A percentile compares a stretch with the other conserved stretches of the same genome.
phyloP scores from a whole-genome alignment of 2,329 filamentous ascomycete species.

The Phyllosticta paracitricarpa region DNA sequence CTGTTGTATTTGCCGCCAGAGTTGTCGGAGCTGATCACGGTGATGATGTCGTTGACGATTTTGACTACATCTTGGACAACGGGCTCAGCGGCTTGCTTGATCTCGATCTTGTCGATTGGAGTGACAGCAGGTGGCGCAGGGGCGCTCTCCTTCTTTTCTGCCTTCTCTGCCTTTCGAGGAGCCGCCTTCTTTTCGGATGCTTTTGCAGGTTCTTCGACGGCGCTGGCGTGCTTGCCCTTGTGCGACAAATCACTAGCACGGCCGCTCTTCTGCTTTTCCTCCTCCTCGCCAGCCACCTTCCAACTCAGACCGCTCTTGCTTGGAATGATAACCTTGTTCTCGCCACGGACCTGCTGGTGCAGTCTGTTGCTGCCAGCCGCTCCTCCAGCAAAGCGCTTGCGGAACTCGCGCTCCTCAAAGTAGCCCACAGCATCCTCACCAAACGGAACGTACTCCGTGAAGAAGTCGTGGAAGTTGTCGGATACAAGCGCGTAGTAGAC shows the following conservation, averaged over 20 bases:
- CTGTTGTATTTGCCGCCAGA: slow-evolving; percentile 66
- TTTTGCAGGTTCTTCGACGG: slow-evolving; percentile 36
- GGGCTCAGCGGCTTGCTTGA: slow-evolving; percentile 69
- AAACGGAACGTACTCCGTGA: slow-evolving; percentile 91
- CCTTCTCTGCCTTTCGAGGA: slow-evolving; percentile 13
- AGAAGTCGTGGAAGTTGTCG: slow-evolving; percentile 98
- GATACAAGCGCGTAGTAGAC: slow-evolving; percentile 88
- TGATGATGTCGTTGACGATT: slow-evolving; percentile 93
- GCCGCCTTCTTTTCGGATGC: slow-evolving; percentile 19
- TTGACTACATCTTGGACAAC: slow-evolving; percentile 88
- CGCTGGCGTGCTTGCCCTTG: slow-evolving; percentile 52
- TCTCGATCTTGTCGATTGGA: slow-evolving; percentile 67
- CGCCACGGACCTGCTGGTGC: slow-evolving; percentile 41
- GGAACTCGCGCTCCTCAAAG: slow-evolving; percentile 90
- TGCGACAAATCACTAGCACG: slow-evolving; percentile 24
- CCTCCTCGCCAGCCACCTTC: slow-evolving; percentile 55
- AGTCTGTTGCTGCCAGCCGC: slow-evolving; percentile 32
- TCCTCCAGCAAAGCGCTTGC: slow-evolving; percentile 59
- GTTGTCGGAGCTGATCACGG: slow-evolving; percentile 80
- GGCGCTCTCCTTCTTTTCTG: slow-evolving; percentile 13
- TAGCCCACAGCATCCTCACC: slow-evolving; percentile 92
- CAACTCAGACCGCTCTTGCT: slow-evolving; percentile 79
- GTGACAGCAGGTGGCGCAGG: slow-evolving; percentile 26
- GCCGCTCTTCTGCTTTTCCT: slow-evolving; percentile 15
- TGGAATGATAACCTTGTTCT: slow-evolving; percentile 70